Evolutionary conservation across 2,329 filamentous ascomycete species (phyloP).

Genomic region (Ustulina deusta): DNA sequence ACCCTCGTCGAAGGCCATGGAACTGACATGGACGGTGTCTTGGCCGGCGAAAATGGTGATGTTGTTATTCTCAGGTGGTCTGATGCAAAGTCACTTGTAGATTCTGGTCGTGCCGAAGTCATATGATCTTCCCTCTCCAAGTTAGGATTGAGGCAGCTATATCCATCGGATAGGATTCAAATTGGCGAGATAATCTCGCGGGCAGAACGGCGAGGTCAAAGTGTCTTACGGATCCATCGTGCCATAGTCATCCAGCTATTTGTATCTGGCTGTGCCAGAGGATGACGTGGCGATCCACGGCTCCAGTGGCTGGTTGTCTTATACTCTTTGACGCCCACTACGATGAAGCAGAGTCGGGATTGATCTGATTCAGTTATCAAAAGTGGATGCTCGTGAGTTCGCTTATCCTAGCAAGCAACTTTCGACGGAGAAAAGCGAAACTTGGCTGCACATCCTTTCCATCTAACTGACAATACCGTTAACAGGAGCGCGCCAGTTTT

Average conservation of each 20-base stretch:
- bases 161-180: not conserved
- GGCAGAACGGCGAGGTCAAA: not conserved
- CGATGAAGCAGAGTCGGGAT: not conserved
- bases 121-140: constrained; percentile 58
- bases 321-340: not conserved
- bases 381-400: constrained; percentile 14
- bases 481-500: not conserved
- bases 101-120: constrained; percentile 67
- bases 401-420: not conserved
- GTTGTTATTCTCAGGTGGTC: constrained; percentile 79
- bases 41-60: constrained; percentile 71
- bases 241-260: not conserved
- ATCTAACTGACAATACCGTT: constrained; percentile 11
- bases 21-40: constrained; percentile 70
- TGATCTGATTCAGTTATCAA: constrained; percentile 1
- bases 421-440: constrained; percentile 1
- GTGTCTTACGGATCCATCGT: not conserved
- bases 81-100: constrained; percentile 73
- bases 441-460: not conserved
- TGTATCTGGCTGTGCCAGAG: not conserved
- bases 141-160: not conserved
- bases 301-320: not conserved
- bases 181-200: not conserved
- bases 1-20: constrained; percentile 69
- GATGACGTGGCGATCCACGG: not conserved